phyloP scores from a whole-genome alignment of 352 stramenopile species.

The Ophiocytium majus region DNA sequence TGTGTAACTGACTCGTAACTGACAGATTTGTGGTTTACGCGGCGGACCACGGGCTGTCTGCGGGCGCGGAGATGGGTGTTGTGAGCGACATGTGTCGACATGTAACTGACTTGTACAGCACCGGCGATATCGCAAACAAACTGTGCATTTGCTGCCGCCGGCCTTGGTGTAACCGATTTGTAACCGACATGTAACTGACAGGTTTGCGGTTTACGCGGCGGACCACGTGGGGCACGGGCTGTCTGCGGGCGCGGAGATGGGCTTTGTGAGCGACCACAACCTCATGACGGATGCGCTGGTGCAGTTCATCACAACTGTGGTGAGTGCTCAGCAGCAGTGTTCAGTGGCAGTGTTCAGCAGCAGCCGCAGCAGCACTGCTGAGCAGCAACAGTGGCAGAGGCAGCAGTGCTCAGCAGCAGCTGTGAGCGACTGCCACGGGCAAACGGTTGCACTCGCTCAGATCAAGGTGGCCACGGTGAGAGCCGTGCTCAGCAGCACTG shows the following conservation, averaged over 20 bases:
- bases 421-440: slow-evolving; percentile 28
- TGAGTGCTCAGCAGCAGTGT: background rate
- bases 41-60: background rate
- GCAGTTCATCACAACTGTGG: slow-evolving; percentile 49
- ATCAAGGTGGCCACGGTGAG: slow-evolving; percentile 44
- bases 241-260: slow-evolving; percentile 23
- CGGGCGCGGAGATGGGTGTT: background rate
- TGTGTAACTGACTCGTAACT: no score
- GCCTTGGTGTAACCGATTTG: no score
- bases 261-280: slow-evolving; percentile 36
- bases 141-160: no score
- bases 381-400: no score
- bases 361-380: no score
- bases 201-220: slow-evolving; percentile 44
- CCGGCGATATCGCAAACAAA: no score
- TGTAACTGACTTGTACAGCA: no score
- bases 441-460: slow-evolving; percentile 46
- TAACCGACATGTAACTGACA: no score
- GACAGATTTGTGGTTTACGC: no score
- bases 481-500: background rate
- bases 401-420: background rate
- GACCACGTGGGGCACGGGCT: slow-evolving; percentile 52
- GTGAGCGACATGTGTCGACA: no score
- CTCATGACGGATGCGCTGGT: slow-evolving; percentile 41
- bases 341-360: background rate